Conservation (phyloP, 208 protist species). For the Acanthamoeba divionensis region DNA sequence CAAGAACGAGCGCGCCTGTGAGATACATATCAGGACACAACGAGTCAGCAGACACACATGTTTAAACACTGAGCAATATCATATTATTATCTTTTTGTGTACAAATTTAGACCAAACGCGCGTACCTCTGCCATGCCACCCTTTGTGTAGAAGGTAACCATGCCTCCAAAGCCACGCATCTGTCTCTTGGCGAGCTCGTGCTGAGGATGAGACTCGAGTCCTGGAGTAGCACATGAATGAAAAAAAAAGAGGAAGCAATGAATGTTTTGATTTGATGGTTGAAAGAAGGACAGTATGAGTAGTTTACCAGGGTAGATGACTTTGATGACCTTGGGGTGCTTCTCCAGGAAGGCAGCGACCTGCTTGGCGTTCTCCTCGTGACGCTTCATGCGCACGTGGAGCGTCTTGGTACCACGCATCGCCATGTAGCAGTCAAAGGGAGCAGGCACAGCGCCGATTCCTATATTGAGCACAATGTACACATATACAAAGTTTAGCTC, state of each 20-base stretch:
- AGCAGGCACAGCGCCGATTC: constrained; percentile 83
- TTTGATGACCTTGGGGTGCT: constrained; percentile 79
- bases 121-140: constrained; percentile 59
- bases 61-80: no score
- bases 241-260: neutral
- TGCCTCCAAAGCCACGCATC: constrained; percentile 82
- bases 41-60: no score
- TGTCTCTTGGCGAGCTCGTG: constrained; percentile 78
- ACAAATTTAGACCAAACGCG: no score
- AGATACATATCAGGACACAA: no score
- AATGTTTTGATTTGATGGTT: neutral
- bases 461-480: neutral
- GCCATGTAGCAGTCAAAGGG: constrained; percentile 94
- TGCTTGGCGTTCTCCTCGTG: constrained; percentile 88
- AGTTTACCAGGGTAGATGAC: constrained; percentile 85
- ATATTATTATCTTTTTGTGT: no score
- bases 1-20: constrained; percentile 78
- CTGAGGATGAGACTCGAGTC: constrained; percentile 87
- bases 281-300: no score
- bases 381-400: constrained; percentile 88
- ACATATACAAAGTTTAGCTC: neutral
- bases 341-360: constrained; percentile 76
- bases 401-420: constrained; percentile 92
- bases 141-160: constrained; percentile 80
- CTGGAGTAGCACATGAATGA: neutral